A percentile compares a stretch with the other conserved stretches of the same genome.
Evolutionary conservation across 108 stramenopile species (phyloP).

Genomic region (Mediolabrus comicus): DNA sequence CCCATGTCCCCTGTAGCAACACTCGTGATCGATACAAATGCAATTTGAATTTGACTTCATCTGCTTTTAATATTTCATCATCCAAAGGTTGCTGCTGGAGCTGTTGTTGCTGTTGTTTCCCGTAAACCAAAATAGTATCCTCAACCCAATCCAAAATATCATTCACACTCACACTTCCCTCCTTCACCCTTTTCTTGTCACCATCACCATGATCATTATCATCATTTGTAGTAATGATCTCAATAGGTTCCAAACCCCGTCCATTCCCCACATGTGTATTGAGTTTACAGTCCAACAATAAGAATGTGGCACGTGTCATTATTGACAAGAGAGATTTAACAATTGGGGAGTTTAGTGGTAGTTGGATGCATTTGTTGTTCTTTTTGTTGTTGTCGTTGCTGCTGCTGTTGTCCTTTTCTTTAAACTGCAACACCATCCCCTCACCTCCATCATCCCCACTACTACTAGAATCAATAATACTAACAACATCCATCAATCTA

Average conservation of each 20-base stretch:
- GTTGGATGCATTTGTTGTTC: background rate
- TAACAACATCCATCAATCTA: background rate
- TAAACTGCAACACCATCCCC: background rate
- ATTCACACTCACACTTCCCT: background rate
- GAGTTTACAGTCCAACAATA: constrained; percentile 31
- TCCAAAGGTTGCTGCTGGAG: background rate
- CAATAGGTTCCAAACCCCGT: constrained; percentile 10
- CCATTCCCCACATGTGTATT: constrained; percentile 24
- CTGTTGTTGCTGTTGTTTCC: background rate
- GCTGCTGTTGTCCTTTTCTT: background rate
- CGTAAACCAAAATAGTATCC: background rate
- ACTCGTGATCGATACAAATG: constrained; percentile 38
- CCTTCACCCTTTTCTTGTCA: background rate
- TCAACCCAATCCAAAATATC: constrained; percentile 28
- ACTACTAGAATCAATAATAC: background rate
- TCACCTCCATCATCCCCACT: background rate
- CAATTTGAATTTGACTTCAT: constrained; percentile 41
- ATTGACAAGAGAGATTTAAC: background rate
- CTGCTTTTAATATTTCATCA: background rate
- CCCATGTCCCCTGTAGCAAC: constrained; percentile 17
- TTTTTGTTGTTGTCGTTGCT: background rate
- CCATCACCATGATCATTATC: background rate
- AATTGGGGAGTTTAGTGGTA: background rate
- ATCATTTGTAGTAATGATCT: background rate
- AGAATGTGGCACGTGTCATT: constrained; percentile 17